A percentile compares a stretch with the other conserved stretches of the same genome.
These are phyloP conservation scores for Artemisia tridentata DNA, from an alignment of 129 eudicot genomes.

Conservation along the genomic window DNA sequence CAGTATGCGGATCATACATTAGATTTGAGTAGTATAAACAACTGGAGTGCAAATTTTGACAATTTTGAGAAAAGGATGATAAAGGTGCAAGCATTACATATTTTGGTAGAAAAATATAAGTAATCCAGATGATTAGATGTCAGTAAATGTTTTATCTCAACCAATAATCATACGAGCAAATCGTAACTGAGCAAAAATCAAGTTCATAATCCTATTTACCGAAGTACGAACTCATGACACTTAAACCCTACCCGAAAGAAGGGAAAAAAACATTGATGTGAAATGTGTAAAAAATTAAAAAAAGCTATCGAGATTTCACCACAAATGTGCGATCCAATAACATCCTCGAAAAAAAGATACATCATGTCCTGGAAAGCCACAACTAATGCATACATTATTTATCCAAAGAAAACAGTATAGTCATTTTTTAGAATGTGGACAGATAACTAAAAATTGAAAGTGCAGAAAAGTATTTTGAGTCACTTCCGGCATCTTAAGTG, in stretches of 20 bases:
- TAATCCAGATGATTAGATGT: neutral
- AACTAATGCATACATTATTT: too few relatives aligned
- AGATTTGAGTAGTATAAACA: neutral
- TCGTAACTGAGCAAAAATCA: neutral
- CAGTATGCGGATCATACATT: conserved; percentile 7
- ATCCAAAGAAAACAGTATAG: too few relatives aligned
- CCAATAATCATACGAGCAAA: neutral
- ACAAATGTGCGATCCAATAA: neutral
- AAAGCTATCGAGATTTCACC: neutral
- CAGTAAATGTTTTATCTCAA: neutral
- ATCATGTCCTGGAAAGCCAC: too few relatives aligned
- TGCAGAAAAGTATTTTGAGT: too few relatives aligned
- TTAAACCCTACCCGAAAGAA: too few relatives aligned
- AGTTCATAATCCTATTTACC: neutral
- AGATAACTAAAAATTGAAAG: too few relatives aligned
- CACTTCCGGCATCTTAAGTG: neutral
- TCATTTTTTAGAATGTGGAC: too few relatives aligned
- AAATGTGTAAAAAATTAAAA: too few relatives aligned
- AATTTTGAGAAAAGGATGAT: neutral
- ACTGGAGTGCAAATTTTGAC: too few relatives aligned
- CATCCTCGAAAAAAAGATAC: too few relatives aligned
- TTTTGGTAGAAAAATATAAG: neutral
- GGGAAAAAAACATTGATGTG: too few relatives aligned
- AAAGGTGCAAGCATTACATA: neutral
- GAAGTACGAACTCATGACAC: neutral